phyloP scores from a whole-genome alignment of 2,329 filamentous ascomycete species.

The Pseudogymnoascus sp. region DNA sequence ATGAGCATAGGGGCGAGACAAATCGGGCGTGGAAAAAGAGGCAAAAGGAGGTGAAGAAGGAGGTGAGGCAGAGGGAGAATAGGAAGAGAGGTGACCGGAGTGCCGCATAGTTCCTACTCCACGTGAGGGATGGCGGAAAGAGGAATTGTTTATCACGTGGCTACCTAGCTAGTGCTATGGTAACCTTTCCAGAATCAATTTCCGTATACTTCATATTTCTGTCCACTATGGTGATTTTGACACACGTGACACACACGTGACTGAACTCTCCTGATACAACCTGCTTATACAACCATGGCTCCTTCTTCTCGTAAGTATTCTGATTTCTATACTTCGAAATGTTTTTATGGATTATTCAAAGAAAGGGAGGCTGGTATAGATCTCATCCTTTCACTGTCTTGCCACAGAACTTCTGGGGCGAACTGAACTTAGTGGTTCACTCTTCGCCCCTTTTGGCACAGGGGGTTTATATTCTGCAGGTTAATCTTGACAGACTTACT shows the following conservation, averaged over 20 bases:
- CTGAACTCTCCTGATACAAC: background rate
- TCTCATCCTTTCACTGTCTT: background rate
- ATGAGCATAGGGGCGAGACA: constrained; percentile 55
- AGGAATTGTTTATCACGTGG: background rate
- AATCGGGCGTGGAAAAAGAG: constrained; percentile 59
- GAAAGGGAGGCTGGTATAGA: background rate
- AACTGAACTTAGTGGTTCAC: background rate
- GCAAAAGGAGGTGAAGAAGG: constrained; percentile 54
- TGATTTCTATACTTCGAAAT: background rate
- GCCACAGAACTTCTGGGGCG: background rate
- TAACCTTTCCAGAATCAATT: background rate
- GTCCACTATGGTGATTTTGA: background rate
- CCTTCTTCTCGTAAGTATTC: background rate
- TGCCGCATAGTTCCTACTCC: background rate
- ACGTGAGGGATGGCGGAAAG: background rate
- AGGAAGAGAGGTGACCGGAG: constrained; percentile 36
- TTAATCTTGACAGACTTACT: background rate
- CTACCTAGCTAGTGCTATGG: background rate
- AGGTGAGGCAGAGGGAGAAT: constrained; percentile 59
- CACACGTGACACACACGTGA: background rate
- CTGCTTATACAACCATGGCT: background rate
- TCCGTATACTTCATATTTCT: background rate
- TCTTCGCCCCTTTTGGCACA: background rate
- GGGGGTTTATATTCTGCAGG: background rate
- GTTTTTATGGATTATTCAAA: background rate